Conservation (phyloP, 345 rosid genomes). For the Aegle marmelos region DNA sequence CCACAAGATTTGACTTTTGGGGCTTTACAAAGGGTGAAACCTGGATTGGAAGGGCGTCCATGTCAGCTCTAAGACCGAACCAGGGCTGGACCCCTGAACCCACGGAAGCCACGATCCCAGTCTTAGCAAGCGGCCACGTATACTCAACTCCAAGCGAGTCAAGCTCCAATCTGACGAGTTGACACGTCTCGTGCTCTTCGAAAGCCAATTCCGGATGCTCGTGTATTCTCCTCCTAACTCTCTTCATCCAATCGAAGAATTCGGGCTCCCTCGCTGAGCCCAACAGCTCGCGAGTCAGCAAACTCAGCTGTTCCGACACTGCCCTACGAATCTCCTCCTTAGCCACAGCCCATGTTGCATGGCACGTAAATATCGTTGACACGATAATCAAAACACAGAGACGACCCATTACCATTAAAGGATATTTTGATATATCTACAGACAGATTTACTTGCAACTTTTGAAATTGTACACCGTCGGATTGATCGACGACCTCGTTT, state of each 20-base stretch:
- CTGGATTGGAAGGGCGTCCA: slow-evolving; percentile 60
- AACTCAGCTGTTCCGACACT: slow-evolving; percentile 14
- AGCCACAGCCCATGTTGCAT: background rate
- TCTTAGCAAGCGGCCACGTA: slow-evolving; percentile 47
- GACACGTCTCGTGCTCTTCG: slow-evolving; percentile 41
- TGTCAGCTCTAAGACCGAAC: slow-evolving; percentile 58
- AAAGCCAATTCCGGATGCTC: slow-evolving; percentile 50
- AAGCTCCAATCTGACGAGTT: slow-evolving; percentile 36
- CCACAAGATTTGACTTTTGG: no score
- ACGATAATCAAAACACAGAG: slow-evolving; percentile 1
- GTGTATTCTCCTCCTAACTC: slow-evolving; percentile 42
- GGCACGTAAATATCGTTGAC: background rate
- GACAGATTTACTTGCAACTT: no score
- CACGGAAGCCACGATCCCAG: slow-evolving; percentile 47
- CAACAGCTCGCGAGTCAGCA: slow-evolving; percentile 27
- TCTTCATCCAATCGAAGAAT: slow-evolving; percentile 41
- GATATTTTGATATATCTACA: background rate
- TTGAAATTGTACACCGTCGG: no score
- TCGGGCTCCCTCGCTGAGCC: slow-evolving; percentile 35
- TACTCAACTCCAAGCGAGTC: slow-evolving; percentile 39
- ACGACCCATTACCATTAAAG: background rate
- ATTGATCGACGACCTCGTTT: no score
- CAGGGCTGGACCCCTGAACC: slow-evolving; percentile 44
- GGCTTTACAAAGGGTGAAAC: slow-evolving; percentile 6
- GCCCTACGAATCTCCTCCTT: background rate